Base-by-base conservation (phyloP, 2,329 filamentous ascomycete genomes). In the Aspergillus felis region DNA sequence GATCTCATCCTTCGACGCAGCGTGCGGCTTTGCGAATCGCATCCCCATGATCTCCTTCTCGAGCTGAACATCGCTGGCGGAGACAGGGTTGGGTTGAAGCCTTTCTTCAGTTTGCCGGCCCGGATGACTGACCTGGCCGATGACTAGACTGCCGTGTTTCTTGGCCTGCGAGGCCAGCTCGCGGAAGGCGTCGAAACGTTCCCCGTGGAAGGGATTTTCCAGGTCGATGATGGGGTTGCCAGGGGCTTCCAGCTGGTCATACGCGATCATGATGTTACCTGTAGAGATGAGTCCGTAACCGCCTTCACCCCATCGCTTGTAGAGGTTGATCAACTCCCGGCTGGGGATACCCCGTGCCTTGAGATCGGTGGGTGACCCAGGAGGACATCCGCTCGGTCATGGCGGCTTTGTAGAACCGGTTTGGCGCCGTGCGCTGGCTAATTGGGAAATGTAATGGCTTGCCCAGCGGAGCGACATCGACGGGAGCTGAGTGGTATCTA, bases 371-470 rank as follows among this genome's bases (percentile, higher is more conserved):
- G 81, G 75, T 57, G 83, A 78, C 84, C 84, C 84, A 89, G 4
- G 81, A 84, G 0, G 84, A 83, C 14, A 88, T 74, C 7, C 81
- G 76, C 68, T 90, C 87, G 1, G 83, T 83, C 86, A 89, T 88
- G 46, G 87, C 82, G 5, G 78, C 84, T 71, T 89, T 89, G 61
- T 88, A 70, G 65, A 88, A 85, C n/a, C 85, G 78, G 68, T 89
- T 89, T 46, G 80, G 81, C 1, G 85, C 85, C 1, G 79, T 82
- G 56, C 76, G 79, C 53, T 80, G 78, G 46, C 81, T 81, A 69
- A 83, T 83, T 27, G 73, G 70, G 60, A 82, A 83, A 20, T 73
- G 68, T 50, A 84, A 72, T 9, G 81, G 79, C 62, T 76, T 62
- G 12, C 71, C 79, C 20, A 84, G 69, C 1, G 78, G 73, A 1